Evolutionary conservation across 495 filamentous ascomycete genomes (phyloP), one percentile per base, ranked within the genome.

Genomic region (Physcia stellaris): DNA sequence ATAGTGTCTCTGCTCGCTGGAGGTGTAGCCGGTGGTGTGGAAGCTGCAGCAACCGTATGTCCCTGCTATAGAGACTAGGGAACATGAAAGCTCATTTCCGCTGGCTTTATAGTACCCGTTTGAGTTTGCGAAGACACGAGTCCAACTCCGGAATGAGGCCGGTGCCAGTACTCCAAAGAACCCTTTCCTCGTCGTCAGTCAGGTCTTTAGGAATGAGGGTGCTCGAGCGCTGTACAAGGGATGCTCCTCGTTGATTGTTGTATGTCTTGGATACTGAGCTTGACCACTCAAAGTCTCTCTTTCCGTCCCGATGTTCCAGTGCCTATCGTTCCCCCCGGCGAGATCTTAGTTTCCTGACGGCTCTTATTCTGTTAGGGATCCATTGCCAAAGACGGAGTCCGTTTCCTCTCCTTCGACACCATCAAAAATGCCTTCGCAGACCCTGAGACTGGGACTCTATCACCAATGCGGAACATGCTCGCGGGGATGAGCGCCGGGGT

Each of bases 101-200:
- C 4, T 10, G 24, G 24, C 12, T 6, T 20, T 31, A 6, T 35
- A 73, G 62, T 79, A 79, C 49, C 75, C 74, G n/a, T 74, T 80
- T 45, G 75, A 79, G 47, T 79, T 77, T 40, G 71, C 75, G 12
- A 80, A 80, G 55, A 80, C 75, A 1, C 62, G 73, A 15, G 71
- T 75, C 4, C 75, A 80, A 45, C 59, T 80, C 0, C 59, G 66
- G 10, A 53, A 63, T 13, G 54, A 66, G 31, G 56, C 61, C 27
- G 60, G 64, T 13, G 46, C 58, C 4, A 47, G 55, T 1, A 60
- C 56, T 3, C 53, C 63, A 0, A 48, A 51, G 6, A 79, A 78
- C 42, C 75, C 75, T 2, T 63, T 78, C 30, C 38, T 53, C 1
- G 64, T 78, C 22, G 68, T 75, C 27, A 34, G 39, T 2, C 49